Conservation (phyloP, 2,329 filamentous ascomycete species). For the Leptosphaerulina australis region DNA sequence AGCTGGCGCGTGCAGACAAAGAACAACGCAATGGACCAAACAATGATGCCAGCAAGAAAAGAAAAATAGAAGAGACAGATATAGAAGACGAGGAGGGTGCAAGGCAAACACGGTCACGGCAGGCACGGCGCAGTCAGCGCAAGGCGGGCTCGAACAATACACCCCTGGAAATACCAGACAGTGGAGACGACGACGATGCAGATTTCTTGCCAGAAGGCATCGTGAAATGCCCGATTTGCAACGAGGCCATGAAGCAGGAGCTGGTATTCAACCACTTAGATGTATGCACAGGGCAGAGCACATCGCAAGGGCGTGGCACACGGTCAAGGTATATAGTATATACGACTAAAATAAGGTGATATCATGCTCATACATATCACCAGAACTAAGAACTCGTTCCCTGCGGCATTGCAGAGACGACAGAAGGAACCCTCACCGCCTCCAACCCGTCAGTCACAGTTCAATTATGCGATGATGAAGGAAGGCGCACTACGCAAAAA, state of each 20-base stretch:
- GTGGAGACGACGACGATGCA: conserved; percentile 48
- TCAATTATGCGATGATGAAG: conserved; percentile 88
- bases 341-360: not conserved
- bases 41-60: conserved; percentile 49
- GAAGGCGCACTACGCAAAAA: conserved; percentile 80
- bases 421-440: conserved; percentile 51
- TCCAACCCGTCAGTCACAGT: conserved; percentile 64
- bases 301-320: conserved; percentile 35
- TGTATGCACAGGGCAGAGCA: conserved; percentile 58
- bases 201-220: conserved; percentile 69
- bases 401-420: conserved; percentile 29
- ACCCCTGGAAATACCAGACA: conserved; percentile 47
- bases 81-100: conserved; percentile 51
- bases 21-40: conserved; percentile 21
- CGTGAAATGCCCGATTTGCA: conserved; percentile 83
- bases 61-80: conserved; percentile 58
- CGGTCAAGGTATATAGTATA: conserved; percentile 37
- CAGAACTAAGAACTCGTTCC: conserved; percentile 33
- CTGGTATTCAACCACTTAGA: conserved; percentile 84
- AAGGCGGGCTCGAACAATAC: conserved; percentile 36
- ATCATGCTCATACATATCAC: conserved; percentile 12
- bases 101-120: conserved; percentile 41
- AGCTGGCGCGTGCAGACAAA: conserved; percentile 63
- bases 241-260: conserved; percentile 76
- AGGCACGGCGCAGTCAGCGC: conserved; percentile 48